Evolutionary conservation across 2,329 filamentous ascomycete species (phyloP).

Genomic region (Colletotrichum cereale): DNA sequence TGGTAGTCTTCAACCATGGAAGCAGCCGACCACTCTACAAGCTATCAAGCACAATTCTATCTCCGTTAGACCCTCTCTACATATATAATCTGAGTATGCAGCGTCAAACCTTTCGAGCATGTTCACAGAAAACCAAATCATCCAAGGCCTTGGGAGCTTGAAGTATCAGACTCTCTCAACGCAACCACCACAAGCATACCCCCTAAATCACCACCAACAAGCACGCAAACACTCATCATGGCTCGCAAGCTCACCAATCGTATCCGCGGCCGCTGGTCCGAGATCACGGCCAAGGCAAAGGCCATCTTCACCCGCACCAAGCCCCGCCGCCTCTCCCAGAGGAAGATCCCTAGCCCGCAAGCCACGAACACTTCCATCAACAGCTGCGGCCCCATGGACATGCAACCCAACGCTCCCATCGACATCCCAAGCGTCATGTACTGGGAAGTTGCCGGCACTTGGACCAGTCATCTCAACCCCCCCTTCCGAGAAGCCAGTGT

Average conservation of each 20-base stretch:
- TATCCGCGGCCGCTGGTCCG: not conserved
- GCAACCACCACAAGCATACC: not conserved
- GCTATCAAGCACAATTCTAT: not conserved
- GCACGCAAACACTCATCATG: not conserved
- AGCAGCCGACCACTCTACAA: not conserved
- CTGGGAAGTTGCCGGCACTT: not conserved
- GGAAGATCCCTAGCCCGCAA: not conserved
- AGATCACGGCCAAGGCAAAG: not conserved
- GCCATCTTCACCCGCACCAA: not conserved
- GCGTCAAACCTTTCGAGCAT: not conserved
- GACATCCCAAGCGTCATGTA: not conserved
- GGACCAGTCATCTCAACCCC: not conserved
- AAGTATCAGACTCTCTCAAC: not conserved
- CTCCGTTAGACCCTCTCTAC: not conserved
- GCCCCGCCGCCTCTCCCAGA: not conserved
- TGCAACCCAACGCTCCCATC: not conserved
- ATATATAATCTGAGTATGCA: not conserved
- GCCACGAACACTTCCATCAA: not conserved
- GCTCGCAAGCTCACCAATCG: not conserved
- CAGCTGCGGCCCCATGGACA: not conserved
- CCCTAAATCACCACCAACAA: not conserved
- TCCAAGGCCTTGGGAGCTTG: not conserved
- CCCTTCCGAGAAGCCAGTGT: not conserved
- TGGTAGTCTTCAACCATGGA: not conserved
- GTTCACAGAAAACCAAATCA: not conserved